phyloP scores from a whole-genome alignment of 768 basidiomycete species.

The Suillus subluteus region DNA sequence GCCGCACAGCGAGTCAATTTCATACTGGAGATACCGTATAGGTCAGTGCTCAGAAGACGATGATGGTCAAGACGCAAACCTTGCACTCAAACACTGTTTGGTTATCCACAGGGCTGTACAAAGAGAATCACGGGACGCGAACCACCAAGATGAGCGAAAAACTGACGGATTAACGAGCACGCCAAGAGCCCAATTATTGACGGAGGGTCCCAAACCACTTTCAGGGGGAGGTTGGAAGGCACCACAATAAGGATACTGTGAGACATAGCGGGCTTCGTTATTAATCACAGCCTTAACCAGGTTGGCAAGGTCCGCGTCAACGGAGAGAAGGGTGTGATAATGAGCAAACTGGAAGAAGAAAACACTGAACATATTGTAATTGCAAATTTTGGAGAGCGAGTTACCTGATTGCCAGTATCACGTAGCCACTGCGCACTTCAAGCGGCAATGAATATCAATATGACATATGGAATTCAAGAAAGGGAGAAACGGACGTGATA shows the following conservation, averaged over 20 bases:
- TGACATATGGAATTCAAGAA: slow-evolving; percentile 13
- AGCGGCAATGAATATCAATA: slow-evolving; percentile 9
- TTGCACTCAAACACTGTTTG: slow-evolving; percentile 83
- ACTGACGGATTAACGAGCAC: slow-evolving; percentile 77
- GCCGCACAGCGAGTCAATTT: slow-evolving; percentile 77
- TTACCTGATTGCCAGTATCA: slow-evolving; percentile 78
- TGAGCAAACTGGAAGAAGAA: slow-evolving; percentile 59
- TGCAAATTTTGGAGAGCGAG: slow-evolving; percentile 13
- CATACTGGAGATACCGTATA: slow-evolving; percentile 52
- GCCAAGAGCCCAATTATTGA: slow-evolving; percentile 70
- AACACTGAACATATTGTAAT: slow-evolving; percentile 4
- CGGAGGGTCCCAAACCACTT: slow-evolving; percentile 62
- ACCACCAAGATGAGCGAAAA: neutral
- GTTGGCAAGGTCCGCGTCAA: slow-evolving; percentile 60
- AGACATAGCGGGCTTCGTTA: slow-evolving; percentile 75
- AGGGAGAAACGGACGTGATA: slow-evolving; percentile 59
- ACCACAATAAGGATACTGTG: slow-evolving; percentile 78
- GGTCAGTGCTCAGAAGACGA: neutral
- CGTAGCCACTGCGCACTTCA: slow-evolving; percentile 81
- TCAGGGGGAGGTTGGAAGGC: slow-evolving; percentile 83
- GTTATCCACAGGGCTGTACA: slow-evolving; percentile 63
- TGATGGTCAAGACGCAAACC: slow-evolving; percentile 37
- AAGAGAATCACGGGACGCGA: neutral
- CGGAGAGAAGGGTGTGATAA: slow-evolving; percentile 60
- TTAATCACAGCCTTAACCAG: slow-evolving; percentile 84